A percentile compares a stretch with the other conserved stretches of the same genome.
phyloP scores from a whole-genome alignment of 306 rosid genomes.

The Vigna trinervia region DNA sequence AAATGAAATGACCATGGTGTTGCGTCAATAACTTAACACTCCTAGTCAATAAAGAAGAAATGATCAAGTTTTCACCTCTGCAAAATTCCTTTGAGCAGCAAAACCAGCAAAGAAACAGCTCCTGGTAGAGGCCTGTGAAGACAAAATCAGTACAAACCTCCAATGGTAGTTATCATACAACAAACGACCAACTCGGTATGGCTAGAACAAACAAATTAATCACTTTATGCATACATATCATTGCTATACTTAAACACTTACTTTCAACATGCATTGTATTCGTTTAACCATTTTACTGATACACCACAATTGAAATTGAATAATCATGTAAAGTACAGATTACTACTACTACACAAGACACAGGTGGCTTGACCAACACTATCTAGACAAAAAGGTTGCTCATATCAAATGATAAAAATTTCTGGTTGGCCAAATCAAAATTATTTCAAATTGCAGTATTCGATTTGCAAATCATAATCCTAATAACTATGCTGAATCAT shows the following conservation, averaged over 20 bases:
- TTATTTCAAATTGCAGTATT: neutral
- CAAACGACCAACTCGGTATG: neutral
- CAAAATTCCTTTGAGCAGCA: constrained; percentile 98
- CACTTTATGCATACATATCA: neutral
- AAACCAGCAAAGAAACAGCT: constrained; percentile 99
- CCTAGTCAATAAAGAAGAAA: constrained; percentile 7
- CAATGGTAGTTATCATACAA: neutral
- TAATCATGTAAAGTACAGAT: constrained; percentile 1
- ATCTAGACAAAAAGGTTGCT: neutral
- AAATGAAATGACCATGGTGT: constrained; percentile 27
- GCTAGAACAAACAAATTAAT: neutral
- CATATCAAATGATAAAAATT: neutral
- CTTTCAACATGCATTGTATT: neutral
- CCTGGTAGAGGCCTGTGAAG: constrained; percentile 89
- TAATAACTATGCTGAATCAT: neutral
- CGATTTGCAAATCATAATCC: neutral
- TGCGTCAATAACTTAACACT: constrained; percentile 30
- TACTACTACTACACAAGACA: neutral
- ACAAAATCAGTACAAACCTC: constrained; percentile 40
- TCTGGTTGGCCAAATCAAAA: neutral
- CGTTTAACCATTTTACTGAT: neutral
- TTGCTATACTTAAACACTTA: neutral
- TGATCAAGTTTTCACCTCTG: constrained; percentile 71
- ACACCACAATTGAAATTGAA: neutral
- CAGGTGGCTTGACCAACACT: constrained; percentile 9